These are phyloP conservation scores for Oropetium thomaeum DNA, from an alignment of 176 grass and related monocot genomes.

Conservation along the genomic window DNA sequence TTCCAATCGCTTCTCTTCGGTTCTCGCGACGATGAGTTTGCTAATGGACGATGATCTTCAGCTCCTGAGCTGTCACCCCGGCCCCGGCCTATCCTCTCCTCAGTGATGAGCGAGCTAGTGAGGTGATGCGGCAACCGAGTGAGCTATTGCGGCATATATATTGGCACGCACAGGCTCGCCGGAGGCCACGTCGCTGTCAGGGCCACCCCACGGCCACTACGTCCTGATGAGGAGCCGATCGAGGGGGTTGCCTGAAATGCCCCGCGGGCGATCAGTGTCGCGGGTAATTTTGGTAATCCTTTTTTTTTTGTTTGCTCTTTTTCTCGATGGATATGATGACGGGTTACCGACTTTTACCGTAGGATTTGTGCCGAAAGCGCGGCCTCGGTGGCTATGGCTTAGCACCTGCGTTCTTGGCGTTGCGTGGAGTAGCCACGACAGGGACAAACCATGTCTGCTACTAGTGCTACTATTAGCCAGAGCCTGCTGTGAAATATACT, in stretches of 20 bases:
- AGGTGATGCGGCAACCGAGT: slow-evolving; percentile 15
- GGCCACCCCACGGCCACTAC: slow-evolving; percentile 50
- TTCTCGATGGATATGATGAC: slow-evolving; percentile 42
- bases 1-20: neutral
- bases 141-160: slow-evolving; percentile 38
- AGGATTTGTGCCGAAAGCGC: slow-evolving; percentile 60
- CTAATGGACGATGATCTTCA: neutral
- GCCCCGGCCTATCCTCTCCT: neutral
- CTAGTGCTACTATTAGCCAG: too few species aligned
- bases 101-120: neutral
- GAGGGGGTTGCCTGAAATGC: slow-evolving; percentile 32
- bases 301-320: neutral
- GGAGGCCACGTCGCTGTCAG: slow-evolving; percentile 37
- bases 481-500: too few species aligned
- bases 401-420: slow-evolving; percentile 21
- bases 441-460: slow-evolving; percentile 36
- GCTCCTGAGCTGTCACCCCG: neutral
- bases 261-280: slow-evolving; percentile 26
- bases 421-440: slow-evolving; percentile 54
- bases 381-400: slow-evolving; percentile 31
- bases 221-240: neutral
- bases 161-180: neutral
- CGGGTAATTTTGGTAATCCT: slow-evolving; percentile 26
- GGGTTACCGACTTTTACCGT: slow-evolving; percentile 48
- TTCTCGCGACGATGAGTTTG: neutral